Base-by-base conservation (phyloP, 768 basidiomycete genomes). In the Suillus variegatus region DNA sequence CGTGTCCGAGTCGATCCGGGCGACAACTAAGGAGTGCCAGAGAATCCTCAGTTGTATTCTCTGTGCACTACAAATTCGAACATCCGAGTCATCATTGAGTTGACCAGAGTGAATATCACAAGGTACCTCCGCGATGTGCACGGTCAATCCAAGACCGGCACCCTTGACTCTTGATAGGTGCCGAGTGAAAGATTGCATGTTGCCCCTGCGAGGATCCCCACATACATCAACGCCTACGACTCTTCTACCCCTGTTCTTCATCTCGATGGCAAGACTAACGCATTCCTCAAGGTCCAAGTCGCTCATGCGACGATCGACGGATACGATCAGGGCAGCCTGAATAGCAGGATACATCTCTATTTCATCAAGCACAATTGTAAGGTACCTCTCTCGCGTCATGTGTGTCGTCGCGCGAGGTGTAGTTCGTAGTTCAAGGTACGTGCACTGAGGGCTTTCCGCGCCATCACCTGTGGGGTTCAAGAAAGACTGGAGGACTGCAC, bases 201-300 rank as follows among this genome's bases (percentile, higher is more conserved):
- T 80, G 0, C 92, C 90, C 62, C 82, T 81, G 62, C 68, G 72
- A 1, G 93, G 93, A 75, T 93, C 85, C 0, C 93, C 93, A 68
- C 93, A 94, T 2, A 95, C 75, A 75, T 95, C 93, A 3, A 95
- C 76, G 5, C 92, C 93, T 1, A 94, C 88, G 4, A 95, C 80
- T 8, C 88, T 80, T 56, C 87, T 76, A 0, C 91, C 90, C 44
- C 82, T 82, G 3, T 73, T 60, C 65, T 80, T 88, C 64, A 95
- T 71, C 64, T 76, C 72, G 14, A 83, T 80, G 1, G 90, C 90
- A 28, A 89, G 75, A 9, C 78, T 76, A 2, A 94, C 73, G 66
- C 87, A 86, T 67, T 93, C 89, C 35, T 73, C 66, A 51, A 88
- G 75, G 6, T 82, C 84, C 0, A 74, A 71, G 20, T 76, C 73